phyloP scores from a whole-genome alignment of 371 early-diverging fungal genomes.

The Encephalitozoon intestinalis region DNA sequence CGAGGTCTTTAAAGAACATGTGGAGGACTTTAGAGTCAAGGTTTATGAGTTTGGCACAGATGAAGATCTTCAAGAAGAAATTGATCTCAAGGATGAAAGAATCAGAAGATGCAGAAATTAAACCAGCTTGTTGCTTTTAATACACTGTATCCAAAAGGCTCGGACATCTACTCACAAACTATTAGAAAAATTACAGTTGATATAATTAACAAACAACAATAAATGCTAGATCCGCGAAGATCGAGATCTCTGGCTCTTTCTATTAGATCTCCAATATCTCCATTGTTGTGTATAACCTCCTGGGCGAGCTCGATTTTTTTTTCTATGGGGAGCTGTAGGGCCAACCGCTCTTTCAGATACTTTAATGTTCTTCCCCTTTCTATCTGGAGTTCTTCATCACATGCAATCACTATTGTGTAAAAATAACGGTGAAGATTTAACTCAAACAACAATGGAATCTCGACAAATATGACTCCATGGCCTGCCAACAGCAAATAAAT shows the following conservation, averaged over 20 bases:
- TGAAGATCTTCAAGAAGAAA: constrained; percentile 51
- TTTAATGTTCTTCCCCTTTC: background rate
- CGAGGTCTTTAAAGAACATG: constrained; percentile 42
- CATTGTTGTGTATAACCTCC: constrained; percentile 12
- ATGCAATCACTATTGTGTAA: constrained; percentile 13
- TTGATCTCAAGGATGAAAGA: constrained; percentile 44
- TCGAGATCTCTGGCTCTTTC: background rate
- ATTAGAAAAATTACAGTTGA: background rate
- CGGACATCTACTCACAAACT: background rate
- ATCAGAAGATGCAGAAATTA: constrained; percentile 15
- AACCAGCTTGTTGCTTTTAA: background rate
- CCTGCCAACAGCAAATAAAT: background rate
- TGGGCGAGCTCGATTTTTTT: constrained; percentile 1
- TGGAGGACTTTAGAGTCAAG: constrained; percentile 52
- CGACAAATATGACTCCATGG: constrained; percentile 30
- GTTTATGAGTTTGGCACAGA: constrained; percentile 50
- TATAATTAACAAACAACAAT: background rate
- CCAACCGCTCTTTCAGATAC: background rate
- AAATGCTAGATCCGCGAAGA: background rate
- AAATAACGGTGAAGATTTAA: constrained; percentile 16
- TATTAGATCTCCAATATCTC: background rate
- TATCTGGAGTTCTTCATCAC: constrained; percentile 15
- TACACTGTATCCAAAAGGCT: background rate
- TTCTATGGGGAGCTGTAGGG: constrained; percentile 8
- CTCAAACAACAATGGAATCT: constrained; percentile 40